Conservation (phyloP, 2,329 filamentous ascomycete species). For the Microdochium nivale region DNA sequence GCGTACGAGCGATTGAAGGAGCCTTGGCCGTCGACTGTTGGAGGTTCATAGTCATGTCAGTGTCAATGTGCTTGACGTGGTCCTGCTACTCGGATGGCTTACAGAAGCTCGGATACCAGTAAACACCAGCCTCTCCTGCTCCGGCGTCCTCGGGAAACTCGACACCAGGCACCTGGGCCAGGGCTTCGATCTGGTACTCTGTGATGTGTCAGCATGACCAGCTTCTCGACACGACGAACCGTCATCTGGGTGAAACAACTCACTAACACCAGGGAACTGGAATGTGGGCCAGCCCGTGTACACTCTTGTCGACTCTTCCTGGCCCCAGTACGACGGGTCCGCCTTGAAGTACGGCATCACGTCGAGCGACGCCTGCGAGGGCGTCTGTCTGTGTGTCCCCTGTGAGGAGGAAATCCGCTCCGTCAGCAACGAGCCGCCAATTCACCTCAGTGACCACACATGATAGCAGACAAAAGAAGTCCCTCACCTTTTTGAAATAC, state of each 20-base stretch:
- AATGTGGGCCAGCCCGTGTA: conserved; percentile 3
- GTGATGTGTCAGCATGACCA: not conserved
- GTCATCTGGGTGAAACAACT: not conserved
- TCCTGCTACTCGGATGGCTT: not conserved
- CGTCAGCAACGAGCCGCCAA: not conserved
- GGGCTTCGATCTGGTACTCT: conserved; percentile 2
- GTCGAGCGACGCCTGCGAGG: not conserved
- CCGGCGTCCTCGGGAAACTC: conserved; percentile 2
- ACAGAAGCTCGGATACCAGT: conserved; percentile 4
- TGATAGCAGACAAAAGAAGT: too few species aligned
- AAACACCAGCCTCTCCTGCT: conserved; percentile 2
- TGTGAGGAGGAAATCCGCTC: not conserved
- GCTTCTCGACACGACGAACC: not conserved
- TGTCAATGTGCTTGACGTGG: not conserved
- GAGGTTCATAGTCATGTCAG: not conserved
- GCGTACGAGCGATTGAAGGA: conserved; percentile 2
- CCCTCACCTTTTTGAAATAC: conserved; percentile 31
- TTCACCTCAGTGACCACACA: not conserved
- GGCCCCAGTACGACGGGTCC: not conserved
- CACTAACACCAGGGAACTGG: conserved; percentile 2
- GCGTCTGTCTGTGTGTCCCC: not conserved
- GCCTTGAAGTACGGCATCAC: not conserved
- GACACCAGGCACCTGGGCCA: conserved; percentile 1
- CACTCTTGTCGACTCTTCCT: conserved; percentile 2
- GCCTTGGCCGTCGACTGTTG: not conserved